Evolutionary conservation across 2,329 filamentous ascomycete species (phyloP), one percentile per base, ranked within the genome.

Genomic region (Monosporascus sp.): DNA sequence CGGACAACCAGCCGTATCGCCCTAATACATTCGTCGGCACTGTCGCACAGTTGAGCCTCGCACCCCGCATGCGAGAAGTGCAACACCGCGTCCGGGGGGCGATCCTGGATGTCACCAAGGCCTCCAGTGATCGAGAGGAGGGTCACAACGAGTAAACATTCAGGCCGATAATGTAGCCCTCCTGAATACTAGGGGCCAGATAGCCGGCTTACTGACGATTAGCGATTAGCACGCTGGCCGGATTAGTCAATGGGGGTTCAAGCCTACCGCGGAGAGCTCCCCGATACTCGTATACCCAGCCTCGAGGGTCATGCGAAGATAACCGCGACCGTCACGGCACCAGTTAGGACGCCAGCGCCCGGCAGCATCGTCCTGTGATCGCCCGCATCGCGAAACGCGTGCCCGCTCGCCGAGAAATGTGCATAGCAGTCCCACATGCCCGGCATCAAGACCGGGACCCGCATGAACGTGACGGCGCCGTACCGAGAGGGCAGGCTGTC

Each of bases 381-480:
- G 9, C 58, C 54, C 8, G 63, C 53, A 31, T 56, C 46, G n/a
- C 49, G 55, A 43, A 59, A 60, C 20, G 56, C 48, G 17, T 59
- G 52, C 20, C 20, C 62, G 5, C 63, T 52, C n/a, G 73, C 77
- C 5, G 70, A 56, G 55, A 75, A 77, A 59, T 81, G 78, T 0
- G 72, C 69, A 60, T 80, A 78, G 55, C 70, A 75, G 53, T 81
- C 78, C 77, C 77, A 81, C 22, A 82, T 69, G 2, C 78, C 78
- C 0, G 78, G 77, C 65, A 81, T 74, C 8, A 78, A 59, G 9
- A 75, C 70, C 0, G 71, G 69, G 15, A 79, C 72, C 18, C 66
- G 63, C 1, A 63, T 66, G 25, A 62, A 61, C 1, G 52, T 54
- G 25, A 70, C 50, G 5, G 55, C 31, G 15, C 53, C 55, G 53